phyloP scores from a whole-genome alignment of 495 filamentous ascomycete species.

The Penicillium soppii region DNA sequence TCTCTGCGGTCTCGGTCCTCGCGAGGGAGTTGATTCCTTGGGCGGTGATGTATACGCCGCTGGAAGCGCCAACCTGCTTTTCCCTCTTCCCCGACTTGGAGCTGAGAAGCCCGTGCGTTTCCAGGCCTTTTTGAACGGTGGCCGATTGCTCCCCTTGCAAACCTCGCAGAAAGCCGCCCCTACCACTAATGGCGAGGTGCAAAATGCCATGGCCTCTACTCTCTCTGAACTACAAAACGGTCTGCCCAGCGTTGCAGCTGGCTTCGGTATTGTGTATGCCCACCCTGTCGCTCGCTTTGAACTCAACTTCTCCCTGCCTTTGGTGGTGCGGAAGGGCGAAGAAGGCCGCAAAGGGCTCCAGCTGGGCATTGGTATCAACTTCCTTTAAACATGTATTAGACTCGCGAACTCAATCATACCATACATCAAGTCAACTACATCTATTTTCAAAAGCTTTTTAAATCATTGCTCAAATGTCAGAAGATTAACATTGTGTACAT shows the following conservation, averaged over 20 bases:
- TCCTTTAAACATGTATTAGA: constrained; percentile 56
- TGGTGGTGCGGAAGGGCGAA: constrained; percentile 78
- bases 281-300: constrained; percentile 91
- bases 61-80: constrained; percentile 75
- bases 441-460: not conserved
- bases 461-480: not conserved
- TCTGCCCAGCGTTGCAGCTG: constrained; percentile 81
- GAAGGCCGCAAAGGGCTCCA: constrained; percentile 86
- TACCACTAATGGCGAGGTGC: constrained; percentile 54
- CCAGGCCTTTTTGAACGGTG: constrained; percentile 89
- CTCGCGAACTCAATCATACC: not conserved
- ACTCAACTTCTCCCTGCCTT: constrained; percentile 86
- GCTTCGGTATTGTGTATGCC: constrained; percentile 89
- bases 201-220: constrained; percentile 50
- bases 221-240: constrained; percentile 67
- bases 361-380: constrained; percentile 91
- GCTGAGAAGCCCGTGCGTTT: constrained; percentile 80
- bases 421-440: not conserved
- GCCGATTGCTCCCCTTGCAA: constrained; percentile 75
- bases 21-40: constrained; percentile 78
- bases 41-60: constrained; percentile 92
- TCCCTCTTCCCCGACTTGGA: constrained; percentile 79
- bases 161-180: constrained; percentile 51
- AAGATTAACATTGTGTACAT: too few species aligned
- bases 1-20: constrained; percentile 81